phyloP scores from a whole-genome alignment of 176 grass and related monocot genomes.

The Eremochloa ophiuroides region DNA sequence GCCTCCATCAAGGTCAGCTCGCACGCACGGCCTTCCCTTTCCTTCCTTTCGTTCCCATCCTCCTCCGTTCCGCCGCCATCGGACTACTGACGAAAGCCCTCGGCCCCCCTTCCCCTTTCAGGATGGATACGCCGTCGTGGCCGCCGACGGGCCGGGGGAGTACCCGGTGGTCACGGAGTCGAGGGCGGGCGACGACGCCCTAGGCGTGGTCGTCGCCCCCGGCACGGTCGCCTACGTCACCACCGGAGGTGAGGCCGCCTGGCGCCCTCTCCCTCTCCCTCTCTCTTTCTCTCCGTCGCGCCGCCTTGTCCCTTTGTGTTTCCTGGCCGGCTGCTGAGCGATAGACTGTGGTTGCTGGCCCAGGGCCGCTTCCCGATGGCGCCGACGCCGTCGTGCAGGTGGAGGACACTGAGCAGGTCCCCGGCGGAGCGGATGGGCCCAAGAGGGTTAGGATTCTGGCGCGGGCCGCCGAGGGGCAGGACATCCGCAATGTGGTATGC shows the following conservation, averaged over 20 bases:
- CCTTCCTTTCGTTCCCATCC: too few species aligned
- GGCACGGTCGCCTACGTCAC: constrained; percentile 81
- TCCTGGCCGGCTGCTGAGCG: not conserved
- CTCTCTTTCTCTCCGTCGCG: not conserved
- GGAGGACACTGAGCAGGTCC: constrained; percentile 70
- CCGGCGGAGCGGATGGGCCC: constrained; percentile 16
- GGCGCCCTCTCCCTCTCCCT: too few species aligned
- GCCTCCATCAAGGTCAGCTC: constrained; percentile 75
- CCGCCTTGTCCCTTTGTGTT: not conserved
- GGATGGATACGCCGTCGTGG: constrained; percentile 91
- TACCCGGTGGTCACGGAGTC: constrained; percentile 83
- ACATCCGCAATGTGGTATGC: constrained; percentile 75
- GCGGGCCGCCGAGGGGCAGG: constrained; percentile 34
- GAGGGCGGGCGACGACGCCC: constrained; percentile 72
- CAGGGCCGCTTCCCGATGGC: constrained; percentile 86
- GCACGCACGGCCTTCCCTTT: not conserved
- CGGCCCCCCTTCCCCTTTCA: not conserved
- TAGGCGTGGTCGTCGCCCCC: constrained; percentile 38
- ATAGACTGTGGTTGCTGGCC: not conserved
- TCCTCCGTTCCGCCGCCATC: not conserved
- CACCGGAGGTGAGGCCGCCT: constrained; percentile 56
- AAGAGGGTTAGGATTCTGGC: constrained; percentile 71
- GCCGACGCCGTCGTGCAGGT: constrained; percentile 86
- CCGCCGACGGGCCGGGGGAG: constrained; percentile 71
- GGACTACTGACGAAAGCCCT: not conserved